Conservation (phyloP, 2,329 filamentous ascomycete species). For the Periconia sp. region DNA sequence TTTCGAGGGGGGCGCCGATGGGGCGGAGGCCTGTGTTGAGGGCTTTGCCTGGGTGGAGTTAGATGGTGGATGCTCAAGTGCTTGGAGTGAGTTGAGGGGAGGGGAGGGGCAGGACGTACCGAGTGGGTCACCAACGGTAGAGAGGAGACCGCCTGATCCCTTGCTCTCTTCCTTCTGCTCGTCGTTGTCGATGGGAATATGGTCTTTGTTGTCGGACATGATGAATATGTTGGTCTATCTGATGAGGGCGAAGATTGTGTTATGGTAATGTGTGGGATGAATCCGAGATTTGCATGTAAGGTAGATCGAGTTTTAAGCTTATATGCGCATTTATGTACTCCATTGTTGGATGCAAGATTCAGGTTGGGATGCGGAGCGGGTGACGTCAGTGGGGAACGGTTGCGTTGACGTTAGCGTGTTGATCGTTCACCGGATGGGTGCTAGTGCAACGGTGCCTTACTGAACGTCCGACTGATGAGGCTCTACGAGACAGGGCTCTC, state of each 20-base stretch:
- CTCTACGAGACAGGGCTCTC: no score
- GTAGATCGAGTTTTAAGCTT: background rate
- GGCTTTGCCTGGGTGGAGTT: slow-evolving; percentile 36
- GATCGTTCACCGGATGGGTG: background rate
- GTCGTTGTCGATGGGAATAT: slow-evolving; percentile 33
- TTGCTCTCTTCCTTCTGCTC: slow-evolving; percentile 26
- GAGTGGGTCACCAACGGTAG: slow-evolving; percentile 37
- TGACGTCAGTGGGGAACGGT: slow-evolving; percentile 1
- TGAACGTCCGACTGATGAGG: no score
- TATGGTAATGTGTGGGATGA: no score
- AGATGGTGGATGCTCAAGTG: slow-evolving; percentile 10
- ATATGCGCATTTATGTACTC: background rate
- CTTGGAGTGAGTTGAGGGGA: background rate
- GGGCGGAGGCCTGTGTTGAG: slow-evolving; percentile 47
- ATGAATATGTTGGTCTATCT: background rate
- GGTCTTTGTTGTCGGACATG: slow-evolving; percentile 23
- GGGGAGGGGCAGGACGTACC: slow-evolving; percentile 22
- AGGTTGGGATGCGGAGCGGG: no score
- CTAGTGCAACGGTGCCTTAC: no score
- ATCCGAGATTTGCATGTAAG: background rate
- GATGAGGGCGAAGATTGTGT: background rate
- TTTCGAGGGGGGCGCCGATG: slow-evolving; percentile 46
- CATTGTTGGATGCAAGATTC: no score
- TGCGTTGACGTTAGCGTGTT: background rate
- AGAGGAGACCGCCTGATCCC: slow-evolving; percentile 35